These are phyloP conservation scores for Anthostomella pinea DNA, from an alignment of 2,329 filamentous ascomycete species.

Conservation along the genomic window DNA sequence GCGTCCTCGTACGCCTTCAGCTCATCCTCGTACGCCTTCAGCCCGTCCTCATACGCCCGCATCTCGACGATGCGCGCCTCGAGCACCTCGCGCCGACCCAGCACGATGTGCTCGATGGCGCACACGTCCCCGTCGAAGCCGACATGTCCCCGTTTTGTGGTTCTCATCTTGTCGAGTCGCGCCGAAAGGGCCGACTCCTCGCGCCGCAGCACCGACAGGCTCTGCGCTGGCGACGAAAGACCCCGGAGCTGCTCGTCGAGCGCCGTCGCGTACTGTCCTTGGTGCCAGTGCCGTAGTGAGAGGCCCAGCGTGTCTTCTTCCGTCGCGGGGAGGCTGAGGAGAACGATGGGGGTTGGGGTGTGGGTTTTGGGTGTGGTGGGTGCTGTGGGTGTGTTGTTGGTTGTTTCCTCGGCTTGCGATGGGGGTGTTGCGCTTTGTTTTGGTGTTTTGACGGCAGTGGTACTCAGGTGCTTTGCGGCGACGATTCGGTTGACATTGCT, in stretches of 20 bases:
- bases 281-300: slow-evolving; percentile 1
- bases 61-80: slow-evolving; percentile 4
- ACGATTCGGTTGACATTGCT: too few relatives aligned
- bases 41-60: not conserved
- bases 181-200: not conserved
- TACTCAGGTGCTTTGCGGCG: too few relatives aligned
- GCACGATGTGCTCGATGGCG: not conserved
- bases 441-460: too few relatives aligned
- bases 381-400: too few relatives aligned
- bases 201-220: not conserved
- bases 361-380: too few relatives aligned
- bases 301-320: not conserved
- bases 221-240: not conserved
- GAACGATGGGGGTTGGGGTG: not conserved
- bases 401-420: too few relatives aligned
- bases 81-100: slow-evolving; percentile 6
- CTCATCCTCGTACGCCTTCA: too few relatives aligned
- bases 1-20: too few relatives aligned
- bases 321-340: not conserved
- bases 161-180: slow-evolving; percentile 1
- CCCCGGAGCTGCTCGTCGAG: slow-evolving; percentile 6
- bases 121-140: not conserved
- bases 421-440: too few relatives aligned
- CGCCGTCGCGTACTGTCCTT: slow-evolving; percentile 1
- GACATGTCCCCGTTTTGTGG: not conserved